Percentiles rank a stretch among this genome's conserved stretches.
phyloP scores from a whole-genome alignment of 1,284 basidiomycete species.

The Trichosporon faecale region DNA sequence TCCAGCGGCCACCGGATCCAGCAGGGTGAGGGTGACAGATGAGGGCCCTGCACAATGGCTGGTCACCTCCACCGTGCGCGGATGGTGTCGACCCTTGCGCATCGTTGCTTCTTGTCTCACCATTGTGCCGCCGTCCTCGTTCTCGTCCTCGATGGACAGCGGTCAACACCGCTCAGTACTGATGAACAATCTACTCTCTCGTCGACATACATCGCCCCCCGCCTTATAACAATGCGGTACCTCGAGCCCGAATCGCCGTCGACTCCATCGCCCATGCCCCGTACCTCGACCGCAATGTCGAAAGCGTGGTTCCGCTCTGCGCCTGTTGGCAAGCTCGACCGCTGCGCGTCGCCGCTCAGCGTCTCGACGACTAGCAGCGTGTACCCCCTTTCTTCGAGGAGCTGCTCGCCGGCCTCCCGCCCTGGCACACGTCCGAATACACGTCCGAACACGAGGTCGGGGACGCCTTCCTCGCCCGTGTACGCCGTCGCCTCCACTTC shows the following conservation, averaged over 20 bases:
- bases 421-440: neutral
- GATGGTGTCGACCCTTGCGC: neutral
- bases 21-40: neutral
- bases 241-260: neutral
- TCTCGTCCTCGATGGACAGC: neutral
- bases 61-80: neutral
- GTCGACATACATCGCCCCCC: neutral
- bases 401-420: neutral
- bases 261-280: neutral
- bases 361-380: neutral
- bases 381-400: neutral
- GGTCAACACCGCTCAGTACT: neutral
- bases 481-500: neutral
- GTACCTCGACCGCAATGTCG: neutral
- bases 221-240: neutral
- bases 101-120: conserved; percentile 1
- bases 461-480: neutral
- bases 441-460: neutral
- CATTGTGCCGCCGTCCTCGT: neutral
- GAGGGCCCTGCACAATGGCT: neutral
- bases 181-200: neutral
- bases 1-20: too few relatives aligned
- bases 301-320: neutral
- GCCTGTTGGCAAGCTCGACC: neutral
- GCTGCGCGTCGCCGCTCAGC: neutral